Conservation (phyloP, 306 rosid genomes). For the Trifolium fragiferum region DNA sequence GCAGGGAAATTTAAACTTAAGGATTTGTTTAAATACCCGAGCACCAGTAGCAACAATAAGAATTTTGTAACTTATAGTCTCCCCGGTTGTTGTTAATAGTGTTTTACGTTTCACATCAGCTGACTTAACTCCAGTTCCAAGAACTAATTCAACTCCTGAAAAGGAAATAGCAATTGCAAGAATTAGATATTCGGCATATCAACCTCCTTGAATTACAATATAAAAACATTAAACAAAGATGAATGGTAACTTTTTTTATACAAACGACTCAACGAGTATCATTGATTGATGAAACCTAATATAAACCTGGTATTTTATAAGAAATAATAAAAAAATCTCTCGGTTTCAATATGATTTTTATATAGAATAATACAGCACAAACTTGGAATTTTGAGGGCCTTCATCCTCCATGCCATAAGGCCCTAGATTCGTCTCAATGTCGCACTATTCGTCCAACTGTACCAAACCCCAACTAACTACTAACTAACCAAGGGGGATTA, state of each 20-base stretch:
- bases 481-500: background rate
- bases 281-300: constrained; percentile 7
- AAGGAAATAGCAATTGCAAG: constrained; percentile 27
- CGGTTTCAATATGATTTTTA: background rate
- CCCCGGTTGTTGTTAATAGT: constrained; percentile 83
- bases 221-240: constrained; percentile 10
- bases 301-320: background rate
- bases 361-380: background rate
- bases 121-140: constrained; percentile 92
- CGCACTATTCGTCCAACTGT: background rate
- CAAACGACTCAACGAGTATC: constrained; percentile 1
- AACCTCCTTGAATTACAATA: constrained; percentile 14
- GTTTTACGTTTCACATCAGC: constrained; percentile 95
- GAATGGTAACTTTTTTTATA: constrained; percentile 14
- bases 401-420: background rate
- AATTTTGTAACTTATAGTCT: constrained; percentile 93
- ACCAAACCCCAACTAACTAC: background rate
- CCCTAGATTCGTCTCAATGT: constrained; percentile 39
- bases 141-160: constrained; percentile 90
- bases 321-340: background rate
- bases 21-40: constrained; percentile 84
- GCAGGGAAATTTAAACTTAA: constrained; percentile 22
- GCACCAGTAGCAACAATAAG: constrained; percentile 99
- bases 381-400: background rate
- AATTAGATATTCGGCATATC: constrained; percentile 38